A percentile compares a stretch with the other conserved stretches of the same genome.
These are phyloP conservation scores for Penicillium janthinellum DNA, from an alignment of 2,329 filamentous ascomycete genomes.

Conservation along the genomic window DNA sequence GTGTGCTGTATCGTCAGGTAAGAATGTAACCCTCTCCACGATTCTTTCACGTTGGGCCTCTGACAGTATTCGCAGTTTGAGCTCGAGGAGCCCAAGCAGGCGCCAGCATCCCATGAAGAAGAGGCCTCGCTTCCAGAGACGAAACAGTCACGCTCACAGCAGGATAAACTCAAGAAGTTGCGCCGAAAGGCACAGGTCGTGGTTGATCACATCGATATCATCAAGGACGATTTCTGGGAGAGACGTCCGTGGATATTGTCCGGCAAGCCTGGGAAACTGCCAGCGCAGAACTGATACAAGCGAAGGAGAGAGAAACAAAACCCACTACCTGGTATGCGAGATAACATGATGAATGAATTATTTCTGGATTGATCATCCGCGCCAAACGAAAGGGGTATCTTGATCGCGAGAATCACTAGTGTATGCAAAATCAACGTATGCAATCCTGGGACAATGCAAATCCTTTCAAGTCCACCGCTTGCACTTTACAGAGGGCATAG, in stretches of 20 bases:
- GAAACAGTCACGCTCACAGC: conserved; percentile 73
- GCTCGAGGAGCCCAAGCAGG: conserved; percentile 59
- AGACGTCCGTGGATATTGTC: conserved; percentile 80
- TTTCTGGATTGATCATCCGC: conserved; percentile 12
- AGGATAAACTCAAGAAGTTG: conserved; percentile 79
- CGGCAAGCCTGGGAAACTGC: conserved; percentile 70
- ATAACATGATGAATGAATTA: conserved; percentile 18
- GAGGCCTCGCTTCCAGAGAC: conserved; percentile 39
- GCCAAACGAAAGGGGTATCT: conserved; percentile 40
- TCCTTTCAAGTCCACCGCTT: conserved; percentile 5
- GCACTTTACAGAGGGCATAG: conserved; percentile 42
- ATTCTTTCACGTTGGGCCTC: conserved; percentile 5
- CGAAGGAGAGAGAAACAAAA: neutral
- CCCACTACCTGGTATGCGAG: neutral
- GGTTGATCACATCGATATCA: conserved; percentile 87
- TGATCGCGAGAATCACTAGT: conserved; percentile 22
- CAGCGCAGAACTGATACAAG: conserved; percentile 45
- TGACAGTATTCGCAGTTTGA: conserved; percentile 61
- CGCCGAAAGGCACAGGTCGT: conserved; percentile 78
- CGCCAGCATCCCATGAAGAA: conserved; percentile 24
- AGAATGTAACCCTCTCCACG: neutral
- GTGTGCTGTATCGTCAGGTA: conserved; percentile 81
- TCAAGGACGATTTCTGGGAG: conserved; percentile 93
- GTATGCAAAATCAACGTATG: conserved; percentile 23
- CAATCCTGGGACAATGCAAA: conserved; percentile 10